These are phyloP conservation scores for Oryza longistaminata DNA, from an alignment of 176 grass and related monocot genomes.

Conservation along the genomic window DNA sequence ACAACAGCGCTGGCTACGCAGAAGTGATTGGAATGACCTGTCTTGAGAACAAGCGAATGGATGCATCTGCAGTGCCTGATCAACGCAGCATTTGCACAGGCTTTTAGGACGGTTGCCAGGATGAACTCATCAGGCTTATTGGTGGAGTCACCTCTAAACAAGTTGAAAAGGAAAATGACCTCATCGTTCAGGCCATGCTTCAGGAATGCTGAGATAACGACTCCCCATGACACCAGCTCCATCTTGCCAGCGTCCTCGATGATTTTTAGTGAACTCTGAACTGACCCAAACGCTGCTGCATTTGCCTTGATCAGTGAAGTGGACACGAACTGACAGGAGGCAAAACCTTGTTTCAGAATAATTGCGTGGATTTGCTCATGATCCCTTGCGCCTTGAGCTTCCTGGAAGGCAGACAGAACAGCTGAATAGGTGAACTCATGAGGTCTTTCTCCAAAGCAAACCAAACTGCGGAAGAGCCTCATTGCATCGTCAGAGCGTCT, in stretches of 20 bases:
- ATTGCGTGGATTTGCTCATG: constrained; percentile 45
- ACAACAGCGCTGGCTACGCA: constrained; percentile 50
- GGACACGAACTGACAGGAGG: constrained; percentile 47
- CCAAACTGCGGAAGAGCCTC: constrained; percentile 44
- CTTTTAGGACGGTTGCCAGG: constrained; percentile 44
- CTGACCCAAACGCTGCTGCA: constrained; percentile 29
- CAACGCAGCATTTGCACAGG: constrained; percentile 48
- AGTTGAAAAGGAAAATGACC: constrained; percentile 39
- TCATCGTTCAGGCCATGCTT: constrained; percentile 40
- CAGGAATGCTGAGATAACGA: constrained; percentile 50
- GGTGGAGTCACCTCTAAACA: constrained; percentile 27
- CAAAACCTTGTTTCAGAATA: constrained; percentile 52
- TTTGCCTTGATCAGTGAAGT: constrained; percentile 54
- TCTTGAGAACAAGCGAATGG: constrained; percentile 50
- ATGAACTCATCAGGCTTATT: constrained; percentile 56
- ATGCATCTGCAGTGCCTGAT: constrained; percentile 48
- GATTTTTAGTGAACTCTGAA: constrained; percentile 37
- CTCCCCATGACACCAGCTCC: constrained; percentile 58
- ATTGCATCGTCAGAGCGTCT: constrained; percentile 32
- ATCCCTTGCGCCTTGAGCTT: constrained; percentile 31
- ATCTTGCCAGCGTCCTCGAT: constrained; percentile 26
- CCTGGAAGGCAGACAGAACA: constrained; percentile 39
- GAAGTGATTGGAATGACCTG: constrained; percentile 42
- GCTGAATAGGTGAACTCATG: constrained; percentile 58
- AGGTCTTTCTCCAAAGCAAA: constrained; percentile 24